Base-by-base conservation (phyloP, 768 basidiomycete genomes). In the Candolleomyces aberdarensis region DNA sequence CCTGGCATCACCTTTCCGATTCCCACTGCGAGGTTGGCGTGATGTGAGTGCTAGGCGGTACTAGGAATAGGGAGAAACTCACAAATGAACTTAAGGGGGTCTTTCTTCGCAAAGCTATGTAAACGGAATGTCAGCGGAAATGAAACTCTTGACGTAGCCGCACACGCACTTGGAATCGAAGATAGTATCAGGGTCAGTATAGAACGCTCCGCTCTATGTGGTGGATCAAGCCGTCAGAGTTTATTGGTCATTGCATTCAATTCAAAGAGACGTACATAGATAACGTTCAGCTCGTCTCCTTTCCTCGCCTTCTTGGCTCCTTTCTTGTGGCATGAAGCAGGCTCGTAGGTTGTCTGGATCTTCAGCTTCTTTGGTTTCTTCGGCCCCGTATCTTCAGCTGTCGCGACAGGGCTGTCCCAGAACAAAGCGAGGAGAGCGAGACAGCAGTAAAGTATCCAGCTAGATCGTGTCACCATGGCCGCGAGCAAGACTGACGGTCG, bases 131-230 rank as follows among this genome's bases (percentile, higher is more conserved):
- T 54, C 32, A 54, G 52, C 15, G 46, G 10, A 17, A 31, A 31
- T 15, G 31, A 39, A 39, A 11, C n/a, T 17, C 5, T 4, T 56
- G 19, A 20, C 14, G 20, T 31, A 22, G 20, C 0, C 29, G 43
- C 31, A 2, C 48, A 66, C 81, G 7, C 67, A 89, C 84, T 92
- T 94, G 8, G 93, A 94, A 73, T 97, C 95, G 66, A 97, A 97
- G 71, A 94, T 89, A 61, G 81, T 82, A 20, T 56, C 54, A 10
- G 93, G 93, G 53, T 80, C 85, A 11, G 82, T 74, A 66, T 86
- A 87, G 55, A 97, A 73, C 8, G 82, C 95, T 4, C 95, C 95
- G 4, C 92, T 92, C 85, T 96, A n/a, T 19, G 15, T 49, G 1
- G 53, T 22, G 11, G 40, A 31, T 52, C 29, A 29, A 44, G 26